Conservation (phyloP, 2,329 filamentous ascomycete genomes). For the Fusarium solani-melongenae region DNA sequence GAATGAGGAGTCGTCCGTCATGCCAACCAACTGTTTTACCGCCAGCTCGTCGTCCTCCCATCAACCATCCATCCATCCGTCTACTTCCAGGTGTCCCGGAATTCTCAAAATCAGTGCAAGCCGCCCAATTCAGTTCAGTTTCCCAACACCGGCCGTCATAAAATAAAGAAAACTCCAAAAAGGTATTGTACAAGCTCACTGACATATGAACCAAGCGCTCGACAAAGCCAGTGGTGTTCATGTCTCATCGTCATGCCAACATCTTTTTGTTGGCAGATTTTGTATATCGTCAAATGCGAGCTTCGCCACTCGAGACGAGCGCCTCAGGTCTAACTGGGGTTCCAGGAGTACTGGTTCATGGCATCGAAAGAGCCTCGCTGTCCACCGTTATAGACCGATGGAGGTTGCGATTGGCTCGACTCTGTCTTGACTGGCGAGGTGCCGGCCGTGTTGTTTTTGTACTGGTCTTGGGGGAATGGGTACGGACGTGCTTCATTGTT, state of each 20-base stretch:
- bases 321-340: conserved; percentile 53
- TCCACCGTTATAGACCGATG: conserved; percentile 53
- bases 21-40: not conserved
- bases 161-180: conserved; percentile 34
- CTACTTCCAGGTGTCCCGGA: conserved; percentile 35
- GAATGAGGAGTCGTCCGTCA: not conserved
- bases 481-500: conserved; percentile 61
- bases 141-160: conserved; percentile 41
- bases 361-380: conserved; percentile 59
- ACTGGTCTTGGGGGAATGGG: conserved; percentile 59
- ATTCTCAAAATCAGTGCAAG: conserved; percentile 37
- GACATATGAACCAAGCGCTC: conserved; percentile 37
- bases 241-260: conserved; percentile 36
- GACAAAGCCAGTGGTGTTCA: conserved; percentile 35
- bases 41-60: conserved; percentile 1
- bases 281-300: conserved; percentile 36
- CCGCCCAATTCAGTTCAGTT: conserved; percentile 39
- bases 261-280: conserved; percentile 29
- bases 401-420: conserved; percentile 53
- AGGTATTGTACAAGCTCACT: conserved; percentile 44
- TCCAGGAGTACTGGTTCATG: conserved; percentile 70
- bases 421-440: conserved; percentile 48
- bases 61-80: conserved; percentile 11
- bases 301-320: conserved; percentile 16
- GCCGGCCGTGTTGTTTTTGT: conserved; percentile 50